Percentiles rank a stretch among this genome's conserved stretches.
phyloP scores from a whole-genome alignment of 257 asterid genomes.

The Handroanthus guayacan region DNA sequence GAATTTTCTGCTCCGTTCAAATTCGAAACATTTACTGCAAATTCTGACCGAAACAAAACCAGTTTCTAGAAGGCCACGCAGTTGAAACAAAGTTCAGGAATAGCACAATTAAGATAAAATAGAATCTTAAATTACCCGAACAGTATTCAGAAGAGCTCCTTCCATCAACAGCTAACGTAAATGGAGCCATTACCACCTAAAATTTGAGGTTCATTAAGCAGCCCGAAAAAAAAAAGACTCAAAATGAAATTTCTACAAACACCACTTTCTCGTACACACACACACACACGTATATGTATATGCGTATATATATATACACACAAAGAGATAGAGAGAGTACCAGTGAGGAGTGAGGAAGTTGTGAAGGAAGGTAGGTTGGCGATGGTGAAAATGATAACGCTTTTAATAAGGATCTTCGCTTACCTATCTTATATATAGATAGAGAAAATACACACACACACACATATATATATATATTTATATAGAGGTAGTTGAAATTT shows the following conservation, averaged over 20 bases:
- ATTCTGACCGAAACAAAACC: slow-evolving; percentile 23
- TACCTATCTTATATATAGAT: neutral
- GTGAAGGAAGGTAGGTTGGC: slow-evolving; percentile 18
- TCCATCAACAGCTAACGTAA: slow-evolving; percentile 66
- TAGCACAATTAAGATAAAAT: neutral
- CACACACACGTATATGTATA: neutral
- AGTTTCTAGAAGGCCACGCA: slow-evolving; percentile 13
- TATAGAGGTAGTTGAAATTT: no score
- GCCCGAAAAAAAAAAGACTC: neutral
- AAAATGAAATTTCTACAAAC: neutral
- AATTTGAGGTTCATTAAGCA: slow-evolving; percentile 20
- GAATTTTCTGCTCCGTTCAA: slow-evolving; percentile 5
- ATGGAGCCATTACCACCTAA: slow-evolving; percentile 66
- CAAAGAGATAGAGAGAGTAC: slow-evolving; percentile 9
- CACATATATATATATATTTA: no score
- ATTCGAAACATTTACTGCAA: slow-evolving; percentile 13
- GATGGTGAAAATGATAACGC: slow-evolving; percentile 13
- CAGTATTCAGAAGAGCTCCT: slow-evolving; percentile 52
- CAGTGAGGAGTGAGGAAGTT: neutral
- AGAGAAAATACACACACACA: no score
- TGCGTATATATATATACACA: neutral
- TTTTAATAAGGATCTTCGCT: neutral
- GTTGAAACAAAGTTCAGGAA: neutral
- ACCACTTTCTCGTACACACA: neutral
- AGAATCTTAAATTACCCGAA: slow-evolving; percentile 40